Evolutionary conservation across 495 filamentous ascomycete species (phyloP).

Genomic region (Clohesyomyces aquaticus): DNA sequence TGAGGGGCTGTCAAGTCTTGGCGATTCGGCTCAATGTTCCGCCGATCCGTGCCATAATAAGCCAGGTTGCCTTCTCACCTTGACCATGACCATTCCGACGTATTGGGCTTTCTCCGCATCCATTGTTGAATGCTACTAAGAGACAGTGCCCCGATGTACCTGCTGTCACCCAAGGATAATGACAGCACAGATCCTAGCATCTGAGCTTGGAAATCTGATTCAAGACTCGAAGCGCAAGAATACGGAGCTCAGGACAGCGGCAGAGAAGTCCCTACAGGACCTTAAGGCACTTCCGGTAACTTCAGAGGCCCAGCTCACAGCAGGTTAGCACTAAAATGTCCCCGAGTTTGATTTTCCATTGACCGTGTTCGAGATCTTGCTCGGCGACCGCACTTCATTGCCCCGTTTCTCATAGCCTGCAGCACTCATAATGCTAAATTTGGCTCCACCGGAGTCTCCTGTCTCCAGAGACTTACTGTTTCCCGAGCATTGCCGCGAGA

Average conservation of each 20-base stretch:
- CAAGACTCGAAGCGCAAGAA: conserved; percentile 96
- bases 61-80: conserved; percentile 19
- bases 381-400: conserved; percentile 78
- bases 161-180: conserved; percentile 70
- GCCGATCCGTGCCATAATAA: neutral
- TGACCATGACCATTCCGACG: conserved; percentile 9
- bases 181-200: conserved; percentile 88
- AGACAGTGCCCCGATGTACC: conserved; percentile 23
- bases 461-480: conserved; percentile 85
- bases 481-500: conserved; percentile 73
- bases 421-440: conserved; percentile 85
- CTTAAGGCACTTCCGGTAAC: conserved; percentile 77
- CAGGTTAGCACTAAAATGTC: conserved; percentile 60
- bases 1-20: neutral
- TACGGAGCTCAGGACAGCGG: conserved; percentile 83
- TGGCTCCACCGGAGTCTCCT: conserved; percentile 80
- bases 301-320: conserved; percentile 80
- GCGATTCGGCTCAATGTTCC: neutral
- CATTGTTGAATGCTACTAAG: neutral
- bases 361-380: conserved; percentile 68
- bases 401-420: conserved; percentile 92
- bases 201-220: conserved; percentile 88
- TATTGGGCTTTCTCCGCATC: neutral
- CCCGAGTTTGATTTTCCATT: conserved; percentile 41
- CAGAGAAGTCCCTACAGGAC: conserved; percentile 90